Evolutionary conservation across 2,329 filamentous ascomycete genomes (phyloP), one percentile per base, ranked within the genome.

Genomic region (Diplodia seriata): DNA sequence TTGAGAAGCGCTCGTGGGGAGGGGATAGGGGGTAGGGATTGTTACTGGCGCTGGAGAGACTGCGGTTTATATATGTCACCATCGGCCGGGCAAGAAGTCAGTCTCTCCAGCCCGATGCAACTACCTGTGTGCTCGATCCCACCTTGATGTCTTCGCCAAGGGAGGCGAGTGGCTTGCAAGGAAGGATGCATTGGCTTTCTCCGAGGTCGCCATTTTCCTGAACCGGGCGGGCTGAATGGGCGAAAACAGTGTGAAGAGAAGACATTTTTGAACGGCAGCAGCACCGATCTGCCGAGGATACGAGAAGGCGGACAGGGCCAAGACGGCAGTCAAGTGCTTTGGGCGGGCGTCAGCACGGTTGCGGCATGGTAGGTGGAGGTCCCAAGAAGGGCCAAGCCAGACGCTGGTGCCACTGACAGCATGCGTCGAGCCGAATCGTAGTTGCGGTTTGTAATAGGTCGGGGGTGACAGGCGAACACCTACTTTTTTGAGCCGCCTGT

Each of bases 351-450:
- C 43, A 38, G 43, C 18, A 51, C 43, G n/a, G n/a, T 63, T 63
- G 29, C 47, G 59, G 59, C 47, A 51, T 63, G 43, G 59, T 51
- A 63, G 11, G 59, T 51, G 59, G 59, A 63, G 59, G 47, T 29
- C 4, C 59, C 59, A 63, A 63, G 59, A 63, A 51, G 40, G 3
- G 59, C 59, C 59, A 63, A 63, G 59, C 43, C n/a, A 63, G 50
- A 14, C 26, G 50, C 31, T 40, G 59, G 50, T 63, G 29, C 18
- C 31, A 18, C 36, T 49, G 15, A 18, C 26, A 49, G 57, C 40
- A 20, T 51, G 29, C 23, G 18, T 38, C 29, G 31, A 38, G 51
- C 7, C n/a, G 18, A 31, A 3, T 14, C 6, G 59, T 20, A 63
- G n/a, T 51, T 38, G 6, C 14, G 14, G 36, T 63, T 51, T 26